These are phyloP conservation scores for Phialophora expanda DNA, from an alignment of 2,329 filamentous ascomycete species.

Conservation along the genomic window DNA sequence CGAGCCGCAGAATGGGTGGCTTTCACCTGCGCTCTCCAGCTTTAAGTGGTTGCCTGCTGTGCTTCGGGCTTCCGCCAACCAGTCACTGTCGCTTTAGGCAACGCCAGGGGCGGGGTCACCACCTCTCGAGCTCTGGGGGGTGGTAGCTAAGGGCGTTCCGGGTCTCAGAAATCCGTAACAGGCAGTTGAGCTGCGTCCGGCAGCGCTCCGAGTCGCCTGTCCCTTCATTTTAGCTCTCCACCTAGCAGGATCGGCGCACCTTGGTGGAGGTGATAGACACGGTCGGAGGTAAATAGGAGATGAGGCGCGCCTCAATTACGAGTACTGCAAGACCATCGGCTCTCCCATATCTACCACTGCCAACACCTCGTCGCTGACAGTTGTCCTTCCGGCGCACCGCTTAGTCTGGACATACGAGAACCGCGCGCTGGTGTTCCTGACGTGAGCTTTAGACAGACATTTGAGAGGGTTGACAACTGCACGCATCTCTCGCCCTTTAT, in stretches of 20 bases:
- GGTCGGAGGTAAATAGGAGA: conserved; percentile 8
- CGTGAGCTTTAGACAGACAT: conserved; percentile 2
- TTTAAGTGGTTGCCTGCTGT: conserved; percentile 3
- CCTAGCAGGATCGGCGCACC: not conserved
- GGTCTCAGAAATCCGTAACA: conserved; percentile 8
- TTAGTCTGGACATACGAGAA: not conserved
- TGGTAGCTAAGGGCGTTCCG: not conserved
- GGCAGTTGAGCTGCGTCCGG: conserved; percentile 17
- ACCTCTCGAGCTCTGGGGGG: not conserved
- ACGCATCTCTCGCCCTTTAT: not conserved
- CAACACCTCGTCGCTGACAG: not conserved
- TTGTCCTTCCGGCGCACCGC: not conserved
- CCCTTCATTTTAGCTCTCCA: not conserved
- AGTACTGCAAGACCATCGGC: not conserved
- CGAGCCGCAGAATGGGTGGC: not conserved
- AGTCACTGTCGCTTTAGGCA: conserved; percentile 1
- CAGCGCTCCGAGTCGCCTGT: conserved; percentile 18
- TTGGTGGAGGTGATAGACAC: conserved; percentile 6
- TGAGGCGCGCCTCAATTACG: conserved; percentile 10
- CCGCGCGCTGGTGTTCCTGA: conserved; percentile 3
- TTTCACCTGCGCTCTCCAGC: not conserved
- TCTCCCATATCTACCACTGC: not conserved
- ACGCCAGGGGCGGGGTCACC: not conserved
- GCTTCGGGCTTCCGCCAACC: conserved; percentile 15
- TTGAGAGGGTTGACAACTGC: not conserved